A percentile compares a stretch with the other conserved stretches of the same genome.
These are phyloP conservation scores for Akanthomyces dipterigenus DNA, from an alignment of 2,329 filamentous ascomycete genomes.

Conservation along the genomic window DNA sequence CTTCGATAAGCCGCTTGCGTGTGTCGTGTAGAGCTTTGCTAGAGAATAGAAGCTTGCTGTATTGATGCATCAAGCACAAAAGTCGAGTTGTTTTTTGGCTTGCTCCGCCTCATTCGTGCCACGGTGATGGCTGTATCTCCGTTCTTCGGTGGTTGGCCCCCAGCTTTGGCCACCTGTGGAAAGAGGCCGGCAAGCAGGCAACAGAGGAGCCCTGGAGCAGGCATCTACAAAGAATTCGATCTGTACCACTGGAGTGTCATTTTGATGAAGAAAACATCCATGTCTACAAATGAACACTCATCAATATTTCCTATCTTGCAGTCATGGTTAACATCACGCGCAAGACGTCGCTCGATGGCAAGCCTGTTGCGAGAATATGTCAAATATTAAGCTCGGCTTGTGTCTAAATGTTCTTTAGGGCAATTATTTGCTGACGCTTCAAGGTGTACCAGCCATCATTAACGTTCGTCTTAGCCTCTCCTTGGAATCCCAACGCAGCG, in stretches of 20 bases:
- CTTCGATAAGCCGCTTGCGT: background rate
- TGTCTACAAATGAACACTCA: too few relatives aligned
- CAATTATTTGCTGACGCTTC: background rate
- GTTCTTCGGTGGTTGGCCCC: too few relatives aligned
- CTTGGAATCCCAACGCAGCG: background rate
- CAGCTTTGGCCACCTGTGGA: too few relatives aligned
- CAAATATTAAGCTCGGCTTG: background rate
- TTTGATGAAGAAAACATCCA: too few relatives aligned
- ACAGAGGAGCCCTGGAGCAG: too few relatives aligned
- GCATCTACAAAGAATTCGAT: too few relatives aligned
- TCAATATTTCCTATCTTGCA: background rate
- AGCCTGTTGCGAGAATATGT: background rate
- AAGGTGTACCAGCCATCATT: background rate
- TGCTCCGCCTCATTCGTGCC: too few relatives aligned
- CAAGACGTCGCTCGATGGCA: background rate
- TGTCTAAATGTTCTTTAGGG: slow-evolving; percentile 2
- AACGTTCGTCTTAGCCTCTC: background rate
- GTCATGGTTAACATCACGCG: background rate
- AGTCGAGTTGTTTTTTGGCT: too few relatives aligned
- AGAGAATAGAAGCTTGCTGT: too few relatives aligned
- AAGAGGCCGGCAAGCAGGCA: too few relatives aligned
- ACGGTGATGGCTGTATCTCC: too few relatives aligned
- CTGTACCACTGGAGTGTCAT: too few relatives aligned
- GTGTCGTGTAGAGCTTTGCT: background rate
- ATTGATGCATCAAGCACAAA: background rate